phyloP scores from a whole-genome alignment of 2,329 filamentous ascomycete genomes.

The Cladosporium austrohemisphaericum region DNA sequence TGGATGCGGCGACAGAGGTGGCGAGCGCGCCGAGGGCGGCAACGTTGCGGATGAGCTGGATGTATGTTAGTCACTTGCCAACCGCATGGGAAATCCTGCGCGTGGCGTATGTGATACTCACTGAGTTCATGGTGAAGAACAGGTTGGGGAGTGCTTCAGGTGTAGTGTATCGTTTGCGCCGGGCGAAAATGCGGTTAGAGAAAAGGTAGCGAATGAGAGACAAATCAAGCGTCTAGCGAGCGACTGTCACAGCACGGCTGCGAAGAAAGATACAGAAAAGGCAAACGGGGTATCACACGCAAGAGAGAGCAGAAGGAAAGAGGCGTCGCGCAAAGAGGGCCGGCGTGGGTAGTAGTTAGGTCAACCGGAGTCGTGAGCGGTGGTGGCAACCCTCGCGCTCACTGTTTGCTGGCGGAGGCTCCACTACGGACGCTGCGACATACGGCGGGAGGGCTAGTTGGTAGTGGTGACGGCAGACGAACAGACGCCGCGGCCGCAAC shows the following conservation, averaged over 20 bases:
- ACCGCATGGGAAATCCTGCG: not conserved
- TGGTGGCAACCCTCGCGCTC: conserved; percentile 3
- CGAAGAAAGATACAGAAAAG: not conserved
- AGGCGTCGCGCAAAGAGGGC: not conserved
- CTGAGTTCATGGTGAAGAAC: conserved; percentile 5
- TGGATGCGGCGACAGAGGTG: conserved; percentile 46
- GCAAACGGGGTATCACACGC: not conserved
- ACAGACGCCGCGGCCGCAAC: not conserved
- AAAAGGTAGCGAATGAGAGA: not conserved
- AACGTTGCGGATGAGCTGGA: conserved; percentile 8
- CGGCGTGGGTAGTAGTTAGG: too few relatives aligned
- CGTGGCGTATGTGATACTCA: not conserved
- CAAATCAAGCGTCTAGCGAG: not conserved
- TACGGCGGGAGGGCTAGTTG: too few relatives aligned
- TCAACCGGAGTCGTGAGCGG: not conserved
- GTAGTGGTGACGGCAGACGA: not conserved
- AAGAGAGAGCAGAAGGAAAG: not conserved
- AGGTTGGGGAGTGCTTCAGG: not conserved
- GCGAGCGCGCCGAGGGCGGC: conserved; percentile 18
- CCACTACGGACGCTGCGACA: too few relatives aligned
- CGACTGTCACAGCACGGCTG: conserved; percentile 11
- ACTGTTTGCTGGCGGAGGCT: not conserved
- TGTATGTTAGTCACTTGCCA: not conserved
- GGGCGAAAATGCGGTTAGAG: not conserved
- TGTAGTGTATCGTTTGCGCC: not conserved